Evolutionary conservation across 1,284 basidiomycete species (phyloP).

Genomic region (Crepidotus sp.): DNA sequence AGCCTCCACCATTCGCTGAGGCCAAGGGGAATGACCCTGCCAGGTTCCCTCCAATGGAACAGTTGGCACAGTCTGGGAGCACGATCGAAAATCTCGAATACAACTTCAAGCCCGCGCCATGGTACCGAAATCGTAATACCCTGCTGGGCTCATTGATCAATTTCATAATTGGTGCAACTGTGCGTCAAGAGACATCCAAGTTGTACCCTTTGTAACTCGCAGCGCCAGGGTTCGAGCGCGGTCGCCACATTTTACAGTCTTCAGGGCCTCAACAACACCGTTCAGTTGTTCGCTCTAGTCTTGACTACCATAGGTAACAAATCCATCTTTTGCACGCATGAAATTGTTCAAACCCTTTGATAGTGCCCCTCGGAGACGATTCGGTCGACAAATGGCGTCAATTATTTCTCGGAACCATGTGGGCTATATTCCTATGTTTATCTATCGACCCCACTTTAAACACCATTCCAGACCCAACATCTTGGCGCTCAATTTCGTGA

Average conservation of each 20-base stretch:
- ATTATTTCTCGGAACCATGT: slow-evolving; percentile 61
- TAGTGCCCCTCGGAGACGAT: slow-evolving; percentile 38
- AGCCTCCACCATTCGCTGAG: slow-evolving; percentile 30
- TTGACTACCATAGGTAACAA: slow-evolving; percentile 51
- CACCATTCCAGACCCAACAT: slow-evolving; percentile 48
- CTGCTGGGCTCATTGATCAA: slow-evolving; percentile 38
- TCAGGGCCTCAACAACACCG: slow-evolving; percentile 55
- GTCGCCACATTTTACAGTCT: slow-evolving; percentile 60
- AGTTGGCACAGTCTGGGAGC: slow-evolving; percentile 36
- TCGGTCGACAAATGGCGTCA: slow-evolving; percentile 41
- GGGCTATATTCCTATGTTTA: slow-evolving; percentile 20
- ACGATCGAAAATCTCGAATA: slow-evolving; percentile 52
- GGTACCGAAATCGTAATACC: slow-evolving; percentile 46
- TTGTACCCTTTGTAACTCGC: slow-evolving; percentile 4
- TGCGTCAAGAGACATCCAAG: slow-evolving; percentile 24
- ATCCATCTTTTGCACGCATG: background rate
- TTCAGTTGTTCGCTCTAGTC: slow-evolving; percentile 64
- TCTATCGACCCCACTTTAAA: slow-evolving; percentile 1
- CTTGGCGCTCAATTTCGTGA: slow-evolving; percentile 58
- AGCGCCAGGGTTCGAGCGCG: slow-evolving; percentile 52
- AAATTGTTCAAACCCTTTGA: slow-evolving; percentile 1
- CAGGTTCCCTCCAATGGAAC: slow-evolving; percentile 59
- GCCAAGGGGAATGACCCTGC: slow-evolving; percentile 18
- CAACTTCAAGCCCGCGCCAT: slow-evolving; percentile 38
- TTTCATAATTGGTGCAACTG: slow-evolving; percentile 42